These are phyloP conservation scores for Aspergillus homomorphus DNA, from an alignment of 495 filamentous ascomycete genomes.

Conservation along the genomic window DNA sequence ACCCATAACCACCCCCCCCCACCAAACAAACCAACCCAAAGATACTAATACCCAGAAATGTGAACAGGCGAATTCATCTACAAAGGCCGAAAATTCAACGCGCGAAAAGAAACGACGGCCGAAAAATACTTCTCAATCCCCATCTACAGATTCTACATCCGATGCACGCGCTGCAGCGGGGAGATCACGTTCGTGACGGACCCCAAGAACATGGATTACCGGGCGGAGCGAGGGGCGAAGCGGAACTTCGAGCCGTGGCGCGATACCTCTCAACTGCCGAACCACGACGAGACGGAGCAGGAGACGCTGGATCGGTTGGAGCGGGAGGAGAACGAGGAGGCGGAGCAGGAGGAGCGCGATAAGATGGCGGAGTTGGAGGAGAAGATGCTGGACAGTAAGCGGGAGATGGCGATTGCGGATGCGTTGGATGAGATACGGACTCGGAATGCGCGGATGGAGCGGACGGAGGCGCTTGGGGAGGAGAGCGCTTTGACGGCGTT, in stretches of 20 bases:
- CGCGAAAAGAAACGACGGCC: slow-evolving; percentile 88
- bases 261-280: slow-evolving; percentile 38
- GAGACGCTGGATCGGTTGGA: slow-evolving; percentile 82
- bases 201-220: slow-evolving; percentile 91
- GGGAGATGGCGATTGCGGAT: slow-evolving; percentile 96
- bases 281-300: slow-evolving; percentile 76
- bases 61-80: slow-evolving; percentile 77
- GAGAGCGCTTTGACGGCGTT: slow-evolving; percentile 42
- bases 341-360: slow-evolving; percentile 56
- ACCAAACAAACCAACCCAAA: background rate
- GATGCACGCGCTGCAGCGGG: slow-evolving; percentile 82
- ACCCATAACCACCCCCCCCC: background rate
- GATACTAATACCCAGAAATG: background rate
- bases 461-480: slow-evolving; percentile 57
- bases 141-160: slow-evolving; percentile 92
- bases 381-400: slow-evolving; percentile 88
- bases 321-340: slow-evolving; percentile 60
- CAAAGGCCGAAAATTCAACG: slow-evolving; percentile 95
- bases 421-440: slow-evolving; percentile 92
- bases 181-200: slow-evolving; percentile 97
- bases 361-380: slow-evolving; percentile 77
- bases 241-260: slow-evolving; percentile 94
- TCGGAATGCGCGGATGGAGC: slow-evolving; percentile 81
- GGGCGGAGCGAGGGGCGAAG: slow-evolving; percentile 80
- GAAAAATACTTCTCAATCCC: slow-evolving; percentile 87